Evolutionary conservation across 1,139 yeast genomes (phyloP).

Genomic region (Scheffersomyces titani): DNA sequence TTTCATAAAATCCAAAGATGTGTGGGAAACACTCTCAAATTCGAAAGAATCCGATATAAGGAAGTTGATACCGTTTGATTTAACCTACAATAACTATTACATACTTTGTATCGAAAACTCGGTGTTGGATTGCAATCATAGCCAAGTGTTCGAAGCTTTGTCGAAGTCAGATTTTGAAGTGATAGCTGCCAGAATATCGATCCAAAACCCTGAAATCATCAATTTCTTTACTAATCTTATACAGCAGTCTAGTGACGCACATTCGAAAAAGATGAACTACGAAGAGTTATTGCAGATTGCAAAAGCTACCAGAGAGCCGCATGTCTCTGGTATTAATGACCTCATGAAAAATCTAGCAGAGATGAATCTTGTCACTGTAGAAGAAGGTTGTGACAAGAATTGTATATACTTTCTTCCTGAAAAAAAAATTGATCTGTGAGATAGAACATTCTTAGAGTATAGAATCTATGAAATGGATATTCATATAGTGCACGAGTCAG

Average conservation of each 20-base stretch:
- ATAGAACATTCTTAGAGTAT: no score
- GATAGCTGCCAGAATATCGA: constrained; percentile 29
- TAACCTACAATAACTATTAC: constrained; percentile 26
- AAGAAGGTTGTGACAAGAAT: constrained; percentile 18
- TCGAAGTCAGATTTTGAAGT: constrained; percentile 26
- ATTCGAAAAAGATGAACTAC: constrained; percentile 10
- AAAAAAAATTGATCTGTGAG: neutral
- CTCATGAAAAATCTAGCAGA: constrained; percentile 29
- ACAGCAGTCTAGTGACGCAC: neutral
- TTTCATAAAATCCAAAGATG: neutral
- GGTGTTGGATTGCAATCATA: constrained; percentile 22
- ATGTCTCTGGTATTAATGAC: constrained; percentile 10
- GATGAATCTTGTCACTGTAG: constrained; percentile 30
- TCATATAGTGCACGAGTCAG: neutral
- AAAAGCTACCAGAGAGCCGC: constrained; percentile 5
- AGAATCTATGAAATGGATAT: neutral
- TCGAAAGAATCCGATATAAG: constrained; percentile 2
- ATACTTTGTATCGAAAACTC: constrained; percentile 34
- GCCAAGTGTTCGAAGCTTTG: constrained; percentile 21
- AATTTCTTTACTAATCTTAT: constrained; percentile 11
- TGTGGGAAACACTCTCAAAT: neutral
- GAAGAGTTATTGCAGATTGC: constrained; percentile 19
- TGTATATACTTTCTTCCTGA: constrained; percentile 20
- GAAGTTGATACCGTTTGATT: constrained; percentile 32
- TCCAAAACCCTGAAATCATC: constrained; percentile 13